phyloP scores from a whole-genome alignment of 2,329 filamentous ascomycete genomes.

The Clonostachys rosea region DNA sequence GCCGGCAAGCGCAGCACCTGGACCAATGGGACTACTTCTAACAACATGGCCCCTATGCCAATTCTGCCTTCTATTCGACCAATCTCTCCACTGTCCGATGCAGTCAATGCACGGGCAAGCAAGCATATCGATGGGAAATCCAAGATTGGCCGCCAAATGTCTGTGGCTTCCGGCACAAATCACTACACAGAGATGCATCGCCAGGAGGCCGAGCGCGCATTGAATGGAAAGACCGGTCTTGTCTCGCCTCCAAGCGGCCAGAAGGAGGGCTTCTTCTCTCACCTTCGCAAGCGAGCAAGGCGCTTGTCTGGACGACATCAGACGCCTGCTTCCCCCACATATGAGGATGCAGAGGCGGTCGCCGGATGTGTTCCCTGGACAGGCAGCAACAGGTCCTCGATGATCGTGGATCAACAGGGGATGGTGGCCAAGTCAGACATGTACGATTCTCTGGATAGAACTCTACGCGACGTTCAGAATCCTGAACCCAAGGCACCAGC shows the following conservation, averaged over 20 bases:
- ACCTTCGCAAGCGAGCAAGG: slow-evolving; percentile 87
- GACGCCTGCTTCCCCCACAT: slow-evolving; percentile 69
- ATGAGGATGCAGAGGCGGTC: slow-evolving; percentile 89
- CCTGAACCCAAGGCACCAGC: slow-evolving; percentile 32
- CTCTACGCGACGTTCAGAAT: slow-evolving; percentile 49
- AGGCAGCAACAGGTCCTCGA: slow-evolving; percentile 66
- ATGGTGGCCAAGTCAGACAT: slow-evolving; percentile 45
- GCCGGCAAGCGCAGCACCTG: slow-evolving; percentile 85
- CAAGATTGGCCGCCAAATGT: slow-evolving; percentile 92
- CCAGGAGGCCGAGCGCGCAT: slow-evolving; percentile 83
- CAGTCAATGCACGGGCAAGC: slow-evolving; percentile 82
- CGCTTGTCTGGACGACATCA: slow-evolving; percentile 90
- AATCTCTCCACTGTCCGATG: slow-evolving; percentile 92
- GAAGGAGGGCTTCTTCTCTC: slow-evolving; percentile 97
- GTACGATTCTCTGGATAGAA: slow-evolving; percentile 57
- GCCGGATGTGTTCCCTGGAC: slow-evolving; percentile 83
- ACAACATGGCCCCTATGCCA: slow-evolving; percentile 81
- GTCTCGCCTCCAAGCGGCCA: slow-evolving; percentile 74
- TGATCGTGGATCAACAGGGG: slow-evolving; percentile 63
- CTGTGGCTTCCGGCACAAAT: slow-evolving; percentile 85
- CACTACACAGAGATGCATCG: slow-evolving; percentile 88
- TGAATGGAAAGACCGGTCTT: slow-evolving; percentile 76
- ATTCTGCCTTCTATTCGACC: slow-evolving; percentile 93
- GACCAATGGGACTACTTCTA: slow-evolving; percentile 68
- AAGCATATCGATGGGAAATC: slow-evolving; percentile 61